phyloP scores from a whole-genome alignment of 164 flowering plant genomes.

The Cinnamomum micranthum region DNA sequence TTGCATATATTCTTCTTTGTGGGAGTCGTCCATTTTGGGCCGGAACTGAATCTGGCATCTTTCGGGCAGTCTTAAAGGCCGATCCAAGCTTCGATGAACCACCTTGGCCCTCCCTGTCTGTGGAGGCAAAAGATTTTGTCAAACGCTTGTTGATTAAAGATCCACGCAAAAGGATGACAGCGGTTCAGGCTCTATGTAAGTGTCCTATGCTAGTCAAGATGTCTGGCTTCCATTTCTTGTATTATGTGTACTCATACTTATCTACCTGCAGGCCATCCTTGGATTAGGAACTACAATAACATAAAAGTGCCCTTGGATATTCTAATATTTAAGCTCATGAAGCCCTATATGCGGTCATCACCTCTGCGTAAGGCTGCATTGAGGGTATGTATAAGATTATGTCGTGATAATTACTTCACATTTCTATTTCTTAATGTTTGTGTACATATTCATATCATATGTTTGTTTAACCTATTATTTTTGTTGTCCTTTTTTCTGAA shows the following conservation, averaged over 20 bases:
- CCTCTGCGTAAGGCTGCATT: slow-evolving; percentile 90
- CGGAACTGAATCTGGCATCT: slow-evolving; percentile 92
- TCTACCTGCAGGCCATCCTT: slow-evolving; percentile 78
- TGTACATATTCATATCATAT: not conserved
- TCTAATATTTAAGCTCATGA: slow-evolving; percentile 62
- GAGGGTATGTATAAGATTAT: slow-evolving; percentile 50
- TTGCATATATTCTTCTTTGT: slow-evolving; percentile 86
- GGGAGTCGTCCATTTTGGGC: slow-evolving; percentile 99
- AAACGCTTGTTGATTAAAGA: slow-evolving; percentile 73
- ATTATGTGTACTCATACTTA: slow-evolving; percentile 8
- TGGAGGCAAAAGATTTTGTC: slow-evolving; percentile 87
- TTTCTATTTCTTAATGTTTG: not conserved
- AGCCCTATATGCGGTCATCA: slow-evolving; percentile 75
- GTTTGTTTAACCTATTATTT: not conserved
- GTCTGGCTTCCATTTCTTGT: slow-evolving; percentile 3
- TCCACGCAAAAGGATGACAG: slow-evolving; percentile 76
- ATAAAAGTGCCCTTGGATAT: slow-evolving; percentile 73
- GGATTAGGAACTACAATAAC: slow-evolving; percentile 51
- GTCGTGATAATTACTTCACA: not conserved
- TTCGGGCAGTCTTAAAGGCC: slow-evolving; percentile 79
- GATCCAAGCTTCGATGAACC: slow-evolving; percentile 84
- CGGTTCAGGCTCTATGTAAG: slow-evolving; percentile 90
- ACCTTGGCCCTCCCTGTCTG: slow-evolving; percentile 84
- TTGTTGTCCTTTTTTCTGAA: not conserved
- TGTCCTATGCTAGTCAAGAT: slow-evolving; percentile 9